Conservation (phyloP, 2,329 filamentous ascomycete species). For the Nigrospora oryzae region DNA sequence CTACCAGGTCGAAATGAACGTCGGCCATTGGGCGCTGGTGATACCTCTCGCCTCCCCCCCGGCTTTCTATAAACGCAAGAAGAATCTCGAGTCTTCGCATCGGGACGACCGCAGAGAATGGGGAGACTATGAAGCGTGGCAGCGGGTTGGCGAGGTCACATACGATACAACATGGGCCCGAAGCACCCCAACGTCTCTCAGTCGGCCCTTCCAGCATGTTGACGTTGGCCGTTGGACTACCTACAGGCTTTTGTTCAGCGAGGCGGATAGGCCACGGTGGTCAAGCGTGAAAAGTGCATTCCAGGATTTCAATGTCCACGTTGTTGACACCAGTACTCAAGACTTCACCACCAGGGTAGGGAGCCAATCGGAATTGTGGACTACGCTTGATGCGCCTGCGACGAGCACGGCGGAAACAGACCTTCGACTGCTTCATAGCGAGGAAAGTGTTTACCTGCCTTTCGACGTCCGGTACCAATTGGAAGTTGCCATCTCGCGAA, state of each 20-base stretch:
- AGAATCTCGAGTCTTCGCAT: slow-evolving; percentile 23
- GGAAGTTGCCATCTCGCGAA: slow-evolving; percentile 83
- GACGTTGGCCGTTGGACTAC: slow-evolving; percentile 51
- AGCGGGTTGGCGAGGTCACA: slow-evolving; percentile 37
- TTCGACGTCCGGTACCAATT: slow-evolving; percentile 82
- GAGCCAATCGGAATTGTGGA: slow-evolving; percentile 29
- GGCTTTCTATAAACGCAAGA: slow-evolving; percentile 31
- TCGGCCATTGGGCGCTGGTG: slow-evolving; percentile 28
- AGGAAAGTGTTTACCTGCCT: slow-evolving; percentile 37
- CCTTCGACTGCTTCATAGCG: slow-evolving; percentile 21
- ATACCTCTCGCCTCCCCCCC: slow-evolving; percentile 42
- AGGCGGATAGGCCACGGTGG: slow-evolving; percentile 22
- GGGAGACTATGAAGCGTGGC: slow-evolving; percentile 35
- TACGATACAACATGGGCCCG: slow-evolving; percentile 22
- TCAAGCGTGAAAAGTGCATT: slow-evolving; percentile 43
- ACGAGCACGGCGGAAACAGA: slow-evolving; percentile 8
- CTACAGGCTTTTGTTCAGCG: slow-evolving; percentile 36
- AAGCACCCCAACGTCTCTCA: slow-evolving; percentile 28
- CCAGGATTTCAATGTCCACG: slow-evolving; percentile 62
- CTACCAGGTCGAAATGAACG: slow-evolving; percentile 23
- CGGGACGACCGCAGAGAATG: slow-evolving; percentile 23
- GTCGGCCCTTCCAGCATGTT: slow-evolving; percentile 28
- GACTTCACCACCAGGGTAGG: slow-evolving; percentile 32
- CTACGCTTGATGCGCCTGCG: slow-evolving; percentile 23
- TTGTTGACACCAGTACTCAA: slow-evolving; percentile 25